A percentile compares a stretch with the other conserved stretches of the same genome.
phyloP scores from a whole-genome alignment of 2,329 filamentous ascomycete genomes.

The Tolypocladium guangdongense region DNA sequence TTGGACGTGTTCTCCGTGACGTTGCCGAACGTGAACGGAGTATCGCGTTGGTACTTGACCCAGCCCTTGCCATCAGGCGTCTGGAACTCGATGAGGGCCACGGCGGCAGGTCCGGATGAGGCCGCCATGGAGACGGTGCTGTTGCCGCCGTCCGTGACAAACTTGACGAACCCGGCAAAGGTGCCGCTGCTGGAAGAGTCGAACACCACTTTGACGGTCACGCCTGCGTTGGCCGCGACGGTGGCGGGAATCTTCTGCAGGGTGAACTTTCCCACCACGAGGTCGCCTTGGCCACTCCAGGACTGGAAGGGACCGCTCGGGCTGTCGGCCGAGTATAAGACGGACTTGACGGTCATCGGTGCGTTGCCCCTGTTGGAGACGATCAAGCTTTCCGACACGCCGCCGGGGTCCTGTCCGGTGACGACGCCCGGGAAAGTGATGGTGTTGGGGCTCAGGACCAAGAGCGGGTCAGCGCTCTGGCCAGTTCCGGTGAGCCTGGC shows the following conservation, averaged over 20 bases:
- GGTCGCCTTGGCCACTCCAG: conserved; percentile 22
- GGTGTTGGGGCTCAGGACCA: conserved; percentile 34
- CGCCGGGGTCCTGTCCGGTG: conserved; percentile 26
- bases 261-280: conserved; percentile 35
- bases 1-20: conserved; percentile 39
- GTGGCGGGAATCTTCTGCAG: conserved; percentile 33
- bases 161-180: conserved; percentile 35
- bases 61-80: conserved; percentile 37
- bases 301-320: conserved; percentile 33
- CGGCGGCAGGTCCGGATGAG: conserved; percentile 35
- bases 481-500: conserved; percentile 38
- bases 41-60: conserved; percentile 31
- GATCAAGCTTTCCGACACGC: conserved; percentile 30
- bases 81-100: conserved; percentile 44
- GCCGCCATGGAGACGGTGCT: conserved; percentile 36
- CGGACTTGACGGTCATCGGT: conserved; percentile 28
- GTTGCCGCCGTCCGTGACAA: conserved; percentile 37
- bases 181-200: conserved; percentile 34
- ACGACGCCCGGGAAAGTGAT: conserved; percentile 40
- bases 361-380: conserved; percentile 39
- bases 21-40: conserved; percentile 42
- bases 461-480: conserved; percentile 31
- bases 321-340: conserved; percentile 31
- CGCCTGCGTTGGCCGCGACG: conserved; percentile 27
- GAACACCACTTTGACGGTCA: conserved; percentile 34